Evolutionary conservation across 1,284 basidiomycete species (phyloP), one percentile per base, ranked within the genome.

Genomic region (Ceratobasidium sp.): DNA sequence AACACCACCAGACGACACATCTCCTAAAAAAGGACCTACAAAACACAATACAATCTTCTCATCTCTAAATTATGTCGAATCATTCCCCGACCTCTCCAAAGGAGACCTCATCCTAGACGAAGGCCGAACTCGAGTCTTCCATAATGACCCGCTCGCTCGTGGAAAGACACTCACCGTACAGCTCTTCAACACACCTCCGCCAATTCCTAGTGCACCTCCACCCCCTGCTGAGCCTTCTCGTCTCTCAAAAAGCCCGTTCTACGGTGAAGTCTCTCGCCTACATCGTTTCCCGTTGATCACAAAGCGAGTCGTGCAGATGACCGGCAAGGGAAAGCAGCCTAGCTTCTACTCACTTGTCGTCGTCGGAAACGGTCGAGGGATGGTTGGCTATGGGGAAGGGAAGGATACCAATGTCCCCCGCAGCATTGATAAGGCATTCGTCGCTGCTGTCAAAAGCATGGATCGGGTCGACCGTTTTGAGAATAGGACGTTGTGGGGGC

Each of bases 381-480:
- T 99, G 28, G 92, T 99, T 0, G 97, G 97, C 3, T 88, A 94
- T 65, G 97, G 97, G 2, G 91, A 95, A 82, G 97, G 93, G 65
- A 95, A 96, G 84, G 92, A 93, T 81, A 84, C 84, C 2, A 84
- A 85, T 13, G 82, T 86, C 5, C 76, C 86, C 10, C 82, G 86
- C 47, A 96, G 96, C 0, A 83, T 88, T 42, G 86, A 87, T 68
- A 90, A 92, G 81, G 90, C 94, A 8, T 88, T 91, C 82, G 86
- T 89, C 53, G 89, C 93, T 80, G 97, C 94, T 0, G 86, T 96
- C 67, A 90, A 91, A 80, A 92, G 90, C 81, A 92, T 99, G 92
- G 97, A 98, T 84, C 92, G 88, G 81, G 94, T 99, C 77, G 91
- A 94, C 80, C 89, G 94, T 20, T 97, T 94, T 83, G 96, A 98